Evolutionary conservation across 768 basidiomycete species (phyloP).

Genomic region (Naganishia vaughanmartiniae): DNA sequence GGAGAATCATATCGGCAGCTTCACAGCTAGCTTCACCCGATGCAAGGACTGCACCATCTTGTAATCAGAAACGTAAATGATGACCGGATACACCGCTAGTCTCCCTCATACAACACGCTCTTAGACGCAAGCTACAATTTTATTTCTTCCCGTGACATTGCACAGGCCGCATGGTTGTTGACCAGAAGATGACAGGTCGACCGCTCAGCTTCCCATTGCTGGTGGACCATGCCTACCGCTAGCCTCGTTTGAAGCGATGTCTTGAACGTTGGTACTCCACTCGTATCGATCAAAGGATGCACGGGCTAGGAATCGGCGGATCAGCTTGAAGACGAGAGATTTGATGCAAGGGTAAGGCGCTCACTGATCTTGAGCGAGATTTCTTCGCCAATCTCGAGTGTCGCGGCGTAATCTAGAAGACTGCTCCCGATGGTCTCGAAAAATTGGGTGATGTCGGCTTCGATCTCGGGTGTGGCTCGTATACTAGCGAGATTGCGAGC

Average conservation of each 20-base stretch:
- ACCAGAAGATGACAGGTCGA: not conserved
- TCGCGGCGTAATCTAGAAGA: not conserved
- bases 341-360: not conserved
- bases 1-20: no score
- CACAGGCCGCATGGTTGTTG: no score
- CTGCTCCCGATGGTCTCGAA: not conserved
- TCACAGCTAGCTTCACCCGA: not conserved
- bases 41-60: no score
- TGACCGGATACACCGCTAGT: not conserved
- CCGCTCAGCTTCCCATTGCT: not conserved
- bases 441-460: no score
- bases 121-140: not conserved
- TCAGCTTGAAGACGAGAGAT: not conserved
- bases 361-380: not conserved
- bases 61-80: not conserved
- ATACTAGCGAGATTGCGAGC: no score
- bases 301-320: not conserved
- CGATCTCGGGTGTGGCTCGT: no score
- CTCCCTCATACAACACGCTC: not conserved
- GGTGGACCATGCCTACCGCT: not conserved
- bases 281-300: not conserved
- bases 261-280: slow-evolving; percentile 5
- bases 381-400: slow-evolving; percentile 1
- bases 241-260: not conserved
- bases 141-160: not conserved